These are phyloP conservation scores for Chimonanthus praecox DNA, from an alignment of 164 flowering plant species.

Conservation along the genomic window DNA sequence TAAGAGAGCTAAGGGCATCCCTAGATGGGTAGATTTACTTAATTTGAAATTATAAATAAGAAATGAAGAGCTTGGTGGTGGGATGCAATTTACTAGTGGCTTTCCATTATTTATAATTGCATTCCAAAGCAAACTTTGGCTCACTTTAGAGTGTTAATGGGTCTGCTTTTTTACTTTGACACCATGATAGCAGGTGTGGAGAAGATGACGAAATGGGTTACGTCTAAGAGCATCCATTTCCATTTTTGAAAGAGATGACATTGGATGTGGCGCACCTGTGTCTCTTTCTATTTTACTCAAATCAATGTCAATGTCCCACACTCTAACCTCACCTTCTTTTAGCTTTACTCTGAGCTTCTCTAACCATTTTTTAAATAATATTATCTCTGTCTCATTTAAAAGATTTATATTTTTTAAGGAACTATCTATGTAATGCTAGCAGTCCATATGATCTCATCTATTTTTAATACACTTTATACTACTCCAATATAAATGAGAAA, in stretches of 20 bases:
- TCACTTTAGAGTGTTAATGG: neutral
- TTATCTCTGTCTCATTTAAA: too few relatives aligned
- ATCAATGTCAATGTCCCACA: neutral
- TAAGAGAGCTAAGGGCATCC: too few relatives aligned
- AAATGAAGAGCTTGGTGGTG: neutral
- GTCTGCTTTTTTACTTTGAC: neutral
- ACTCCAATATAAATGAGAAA: too few relatives aligned
- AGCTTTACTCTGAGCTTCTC: neutral
- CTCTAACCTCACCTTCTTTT: neutral
- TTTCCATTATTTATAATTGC: neutral
- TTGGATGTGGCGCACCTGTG: slow-evolving; percentile 6
- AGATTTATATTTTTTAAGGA: too few relatives aligned
- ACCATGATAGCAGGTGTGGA: slow-evolving; percentile 14
- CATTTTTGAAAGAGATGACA: neutral
- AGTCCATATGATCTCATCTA: too few relatives aligned
- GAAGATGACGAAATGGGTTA: slow-evolving; percentile 22
- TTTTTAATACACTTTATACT: too few relatives aligned
- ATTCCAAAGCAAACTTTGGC: neutral
- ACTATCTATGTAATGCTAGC: too few relatives aligned
- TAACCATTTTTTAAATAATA: too few relatives aligned
- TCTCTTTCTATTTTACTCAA: neutral
- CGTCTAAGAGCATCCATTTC: slow-evolving; percentile 20
- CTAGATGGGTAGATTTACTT: too few relatives aligned
- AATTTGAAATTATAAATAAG: too few relatives aligned
- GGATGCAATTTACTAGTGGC: neutral